phyloP scores from a whole-genome alignment of 2,329 filamentous ascomycete species.

The Pestalotiopsis sp. region DNA sequence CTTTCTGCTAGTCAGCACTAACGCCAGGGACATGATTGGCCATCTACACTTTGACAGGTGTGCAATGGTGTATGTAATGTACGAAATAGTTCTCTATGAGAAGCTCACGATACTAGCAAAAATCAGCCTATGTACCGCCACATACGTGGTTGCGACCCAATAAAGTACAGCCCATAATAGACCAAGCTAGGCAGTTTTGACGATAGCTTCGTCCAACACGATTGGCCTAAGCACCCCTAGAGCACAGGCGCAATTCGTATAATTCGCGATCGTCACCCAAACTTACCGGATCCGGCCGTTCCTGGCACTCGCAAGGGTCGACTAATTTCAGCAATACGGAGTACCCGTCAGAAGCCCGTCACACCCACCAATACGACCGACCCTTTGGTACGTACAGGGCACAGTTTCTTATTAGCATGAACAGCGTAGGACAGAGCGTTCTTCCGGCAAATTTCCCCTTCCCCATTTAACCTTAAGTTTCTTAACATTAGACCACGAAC shows the following conservation, averaged over 20 bases:
- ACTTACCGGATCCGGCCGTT: neutral
- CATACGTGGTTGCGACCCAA: neutral
- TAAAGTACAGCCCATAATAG: neutral
- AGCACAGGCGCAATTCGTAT: neutral
- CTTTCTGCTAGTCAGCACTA: neutral
- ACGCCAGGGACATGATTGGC: neutral
- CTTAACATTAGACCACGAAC: neutral
- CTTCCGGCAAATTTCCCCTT: neutral
- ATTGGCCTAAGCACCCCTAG: neutral
- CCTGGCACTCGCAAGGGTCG: neutral
- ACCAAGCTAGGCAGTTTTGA: neutral
- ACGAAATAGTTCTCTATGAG: neutral
- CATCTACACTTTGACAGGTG: neutral
- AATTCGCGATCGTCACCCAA: neutral
- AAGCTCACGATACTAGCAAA: neutral
- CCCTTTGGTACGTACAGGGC: neutral
- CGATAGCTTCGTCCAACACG: neutral
- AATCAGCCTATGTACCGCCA: neutral
- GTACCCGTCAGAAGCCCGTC: neutral
- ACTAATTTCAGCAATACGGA: conserved; percentile 3
- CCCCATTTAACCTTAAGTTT: neutral
- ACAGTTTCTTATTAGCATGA: neutral
- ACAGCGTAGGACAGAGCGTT: neutral
- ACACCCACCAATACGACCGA: neutral
- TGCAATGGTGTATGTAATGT: too few relatives aligned